phyloP scores from a whole-genome alignment of 192 early-diverging fungal genomes.

The Coemansia sp. region DNA sequence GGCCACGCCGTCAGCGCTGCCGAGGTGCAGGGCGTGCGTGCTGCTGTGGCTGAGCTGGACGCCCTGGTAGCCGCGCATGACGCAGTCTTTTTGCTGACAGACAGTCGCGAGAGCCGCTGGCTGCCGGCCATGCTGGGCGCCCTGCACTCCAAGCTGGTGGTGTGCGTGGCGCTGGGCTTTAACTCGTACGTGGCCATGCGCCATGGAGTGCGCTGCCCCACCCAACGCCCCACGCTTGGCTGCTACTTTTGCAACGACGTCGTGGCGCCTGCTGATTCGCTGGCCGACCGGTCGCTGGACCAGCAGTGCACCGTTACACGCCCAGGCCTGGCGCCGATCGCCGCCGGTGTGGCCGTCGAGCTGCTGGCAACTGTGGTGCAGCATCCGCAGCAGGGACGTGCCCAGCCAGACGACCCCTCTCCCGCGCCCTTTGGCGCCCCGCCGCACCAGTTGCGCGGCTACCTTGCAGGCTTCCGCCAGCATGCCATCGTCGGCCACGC shows the following conservation, averaged over 20 bases:
- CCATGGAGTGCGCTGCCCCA: conserved; percentile 64
- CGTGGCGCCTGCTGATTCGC: conserved; percentile 92
- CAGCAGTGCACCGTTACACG: conserved; percentile 98
- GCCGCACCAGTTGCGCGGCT: conserved; percentile 95
- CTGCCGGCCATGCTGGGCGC: conserved; percentile 85
- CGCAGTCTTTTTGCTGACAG: conserved; percentile 86
- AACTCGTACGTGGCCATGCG: conserved; percentile 96
- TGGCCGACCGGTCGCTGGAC: conserved; percentile 90
- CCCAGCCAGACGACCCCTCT: conserved; percentile 10
- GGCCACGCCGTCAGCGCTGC: conserved; percentile 68
- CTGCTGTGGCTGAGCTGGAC: conserved; percentile 53
- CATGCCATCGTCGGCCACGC: conserved; percentile 77
- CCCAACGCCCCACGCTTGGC: conserved; percentile 53
- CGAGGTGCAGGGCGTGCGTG: conserved; percentile 17
- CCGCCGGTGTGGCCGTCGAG: conserved; percentile 85
- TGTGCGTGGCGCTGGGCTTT: conserved; percentile 94
- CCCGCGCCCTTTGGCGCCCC: conserved; percentile 66
- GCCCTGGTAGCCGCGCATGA: conserved; percentile 75
- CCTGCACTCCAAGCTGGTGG: conserved; percentile 70
- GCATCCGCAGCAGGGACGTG: conserved; percentile 54
- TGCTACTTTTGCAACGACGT: conserved; percentile 99
- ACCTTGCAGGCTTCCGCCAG: conserved; percentile 80
- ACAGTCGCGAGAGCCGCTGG: conserved; percentile 95
- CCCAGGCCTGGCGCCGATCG: conserved; percentile 89
- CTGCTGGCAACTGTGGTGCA: conserved; percentile 84